Evolutionary conservation across 345 rosid species (phyloP).

Genomic region (Populus alba): DNA sequence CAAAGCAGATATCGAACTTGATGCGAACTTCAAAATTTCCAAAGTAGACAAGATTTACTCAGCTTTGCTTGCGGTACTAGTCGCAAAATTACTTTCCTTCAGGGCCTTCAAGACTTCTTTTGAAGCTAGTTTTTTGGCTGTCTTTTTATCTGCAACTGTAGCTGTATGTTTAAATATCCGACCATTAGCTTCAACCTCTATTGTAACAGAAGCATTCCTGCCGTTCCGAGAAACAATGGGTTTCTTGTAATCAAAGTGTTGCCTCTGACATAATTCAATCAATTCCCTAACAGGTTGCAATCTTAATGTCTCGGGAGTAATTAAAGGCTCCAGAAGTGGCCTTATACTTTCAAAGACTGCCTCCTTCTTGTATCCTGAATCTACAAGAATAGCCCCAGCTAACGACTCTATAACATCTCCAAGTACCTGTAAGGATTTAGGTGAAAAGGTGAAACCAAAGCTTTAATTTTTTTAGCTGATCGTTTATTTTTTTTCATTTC

Average conservation of each 20-base stretch:
- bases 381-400: conserved; percentile 83
- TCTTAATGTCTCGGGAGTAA: conserved; percentile 63
- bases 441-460: background rate
- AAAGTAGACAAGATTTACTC: background rate
- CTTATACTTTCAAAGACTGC: conserved; percentile 54
- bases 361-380: conserved; percentile 66
- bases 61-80: background rate
- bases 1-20: background rate
- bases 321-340: conserved; percentile 69
- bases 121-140: conserved; percentile 59
- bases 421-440: conserved; percentile 49
- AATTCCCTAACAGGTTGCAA: conserved; percentile 67
- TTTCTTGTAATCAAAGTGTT: conserved; percentile 27
- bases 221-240: conserved; percentile 4
- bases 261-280: conserved; percentile 49
- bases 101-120: conserved; percentile 51
- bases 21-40: background rate
- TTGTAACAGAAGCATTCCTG: conserved; percentile 28
- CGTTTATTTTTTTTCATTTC: background rate
- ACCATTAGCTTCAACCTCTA: conserved; percentile 59
- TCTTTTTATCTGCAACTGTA: conserved; percentile 40
- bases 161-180: conserved; percentile 31
- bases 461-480: background rate
- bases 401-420: conserved; percentile 87
- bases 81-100: conserved; percentile 18